These are phyloP conservation scores for Bonia amplexicaulis DNA, from an alignment of 176 grass and related monocot species.

Conservation along the genomic window DNA sequence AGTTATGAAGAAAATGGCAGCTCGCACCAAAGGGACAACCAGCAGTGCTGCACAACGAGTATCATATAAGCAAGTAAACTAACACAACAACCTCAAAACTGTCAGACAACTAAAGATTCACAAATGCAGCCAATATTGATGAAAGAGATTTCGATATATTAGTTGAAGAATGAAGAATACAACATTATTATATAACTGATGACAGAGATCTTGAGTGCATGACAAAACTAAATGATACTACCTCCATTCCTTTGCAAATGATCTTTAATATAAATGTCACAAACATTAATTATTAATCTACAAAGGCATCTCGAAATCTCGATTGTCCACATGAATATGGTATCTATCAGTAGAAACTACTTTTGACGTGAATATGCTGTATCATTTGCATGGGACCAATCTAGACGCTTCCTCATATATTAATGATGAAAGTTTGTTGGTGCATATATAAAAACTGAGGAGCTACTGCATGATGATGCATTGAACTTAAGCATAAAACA, in stretches of 20 bases:
- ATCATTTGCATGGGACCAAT: not conserved
- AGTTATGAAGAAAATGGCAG: conserved; percentile 89
- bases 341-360: not conserved
- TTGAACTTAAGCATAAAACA: not conserved
- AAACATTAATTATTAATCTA: not conserved
- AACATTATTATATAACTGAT: not conserved
- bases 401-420: not conserved
- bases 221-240: not conserved
- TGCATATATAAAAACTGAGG: not conserved
- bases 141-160: not conserved
- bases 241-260: not conserved
- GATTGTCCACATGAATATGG: not conserved
- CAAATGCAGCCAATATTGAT: conserved; percentile 7
- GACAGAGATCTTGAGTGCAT: not conserved
- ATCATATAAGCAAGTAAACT: conserved; percentile 24
- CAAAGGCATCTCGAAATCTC: not conserved
- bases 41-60: conserved; percentile 53
- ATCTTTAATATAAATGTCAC: not conserved
- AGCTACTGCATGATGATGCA: not conserved
- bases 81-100: not conserved
- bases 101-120: not conserved
- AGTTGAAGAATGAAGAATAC: conserved; percentile 20
- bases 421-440: no score
- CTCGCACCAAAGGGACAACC: conserved; percentile 83
- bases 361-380: not conserved